Percentiles rank a stretch among this genome's conserved stretches.
These are phyloP conservation scores for Orbilia javanica DNA, from an alignment of 2,329 filamentous ascomycete genomes.

Conservation along the genomic window DNA sequence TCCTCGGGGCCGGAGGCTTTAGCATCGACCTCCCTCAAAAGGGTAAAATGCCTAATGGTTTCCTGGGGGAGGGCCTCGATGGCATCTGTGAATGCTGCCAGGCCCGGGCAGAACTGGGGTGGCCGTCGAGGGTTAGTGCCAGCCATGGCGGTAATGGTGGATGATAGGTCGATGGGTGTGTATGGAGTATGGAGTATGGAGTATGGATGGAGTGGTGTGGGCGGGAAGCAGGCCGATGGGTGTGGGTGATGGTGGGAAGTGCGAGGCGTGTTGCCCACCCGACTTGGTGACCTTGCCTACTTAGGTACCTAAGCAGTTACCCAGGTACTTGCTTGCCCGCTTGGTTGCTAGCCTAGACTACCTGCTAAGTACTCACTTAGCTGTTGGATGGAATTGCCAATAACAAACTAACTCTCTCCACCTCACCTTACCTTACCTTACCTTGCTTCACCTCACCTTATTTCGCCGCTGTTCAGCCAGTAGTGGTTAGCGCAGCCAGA, in stretches of 20 bases:
- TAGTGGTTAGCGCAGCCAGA: slow-evolving; percentile 37
- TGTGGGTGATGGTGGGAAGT: background rate
- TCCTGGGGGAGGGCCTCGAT: slow-evolving; percentile 93
- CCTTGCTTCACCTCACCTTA: slow-evolving; percentile 19
- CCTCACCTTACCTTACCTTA: slow-evolving; percentile 15
- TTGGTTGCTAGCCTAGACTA: too few relatives aligned
- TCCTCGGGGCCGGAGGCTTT: slow-evolving; percentile 93
- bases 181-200: background rate
- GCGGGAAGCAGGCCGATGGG: background rate
- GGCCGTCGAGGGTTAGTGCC: slow-evolving; percentile 39
- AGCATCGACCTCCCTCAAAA: slow-evolving; percentile 96
- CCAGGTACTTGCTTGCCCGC: too few relatives aligned
- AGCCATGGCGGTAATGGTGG: slow-evolving; percentile 20
- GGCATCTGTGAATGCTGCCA: slow-evolving; percentile 86
- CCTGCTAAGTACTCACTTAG: too few relatives aligned
- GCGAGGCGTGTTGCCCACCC: background rate
- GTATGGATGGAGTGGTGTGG: background rate
- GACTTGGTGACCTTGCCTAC: too few relatives aligned
- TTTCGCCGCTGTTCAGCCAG: slow-evolving; percentile 10
- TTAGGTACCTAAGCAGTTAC: too few relatives aligned
- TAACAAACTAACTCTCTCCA: slow-evolving; percentile 26
- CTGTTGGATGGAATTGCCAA: slow-evolving; percentile 9
- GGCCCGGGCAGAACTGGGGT: slow-evolving; percentile 72
- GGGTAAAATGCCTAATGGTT: slow-evolving; percentile 92
- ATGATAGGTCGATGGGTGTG: background rate